Evolutionary conservation across 1,284 basidiomycete species (phyloP), one percentile per base, ranked within the genome.

Genomic region (Moniliella sp.): DNA sequence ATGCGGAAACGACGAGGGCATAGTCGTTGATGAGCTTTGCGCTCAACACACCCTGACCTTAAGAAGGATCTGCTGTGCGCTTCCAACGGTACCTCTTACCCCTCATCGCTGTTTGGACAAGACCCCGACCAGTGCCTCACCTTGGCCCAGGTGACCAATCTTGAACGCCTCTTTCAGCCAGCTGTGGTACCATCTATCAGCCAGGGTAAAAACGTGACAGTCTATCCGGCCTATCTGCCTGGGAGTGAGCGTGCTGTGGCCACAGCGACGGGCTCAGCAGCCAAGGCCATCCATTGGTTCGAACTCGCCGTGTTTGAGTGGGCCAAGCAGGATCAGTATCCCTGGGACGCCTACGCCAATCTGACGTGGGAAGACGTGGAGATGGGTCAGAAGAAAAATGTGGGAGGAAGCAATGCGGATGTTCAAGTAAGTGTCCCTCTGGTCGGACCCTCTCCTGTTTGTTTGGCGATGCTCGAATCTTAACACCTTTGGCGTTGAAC

Each of bases 1-100:
- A 35, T 63, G 62, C 38, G 62, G 64, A 34, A 29, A n/a, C 19
- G 62, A 63, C 40, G 60, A 61, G 4, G 43, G 63, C 15, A 43
- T 64, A 25, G 40, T 45, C 13, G 51, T 61, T 21, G 42, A 48
- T 5, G 27, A 18, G 8, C 8, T 18, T 14, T 43, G 40, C 40
- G 33, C n/a, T n/a, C n/a, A n/a, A n/a, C n/a, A n/a, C 40, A 40
- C 23, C 35, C 35, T 11, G 28, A 37, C 18, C 35, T 42, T 11
- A 32, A 34, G 15, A 25, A 21, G 15, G 37, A 34, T 3, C 32
- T 40, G 4, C 30, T 40, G 11, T 40, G 38, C 27, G 37, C 19
- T 7, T 18, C 25, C 29, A 30, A 35, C 13, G 28, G 3, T 15
- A 10, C 10, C 15, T 5, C 10, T 18, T n/a, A 14, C 18, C 13